Percentiles rank a stretch among this genome's conserved stretches.
phyloP scores from a whole-genome alignment of 2,329 filamentous ascomycete species.

The Phoma sp. region DNA sequence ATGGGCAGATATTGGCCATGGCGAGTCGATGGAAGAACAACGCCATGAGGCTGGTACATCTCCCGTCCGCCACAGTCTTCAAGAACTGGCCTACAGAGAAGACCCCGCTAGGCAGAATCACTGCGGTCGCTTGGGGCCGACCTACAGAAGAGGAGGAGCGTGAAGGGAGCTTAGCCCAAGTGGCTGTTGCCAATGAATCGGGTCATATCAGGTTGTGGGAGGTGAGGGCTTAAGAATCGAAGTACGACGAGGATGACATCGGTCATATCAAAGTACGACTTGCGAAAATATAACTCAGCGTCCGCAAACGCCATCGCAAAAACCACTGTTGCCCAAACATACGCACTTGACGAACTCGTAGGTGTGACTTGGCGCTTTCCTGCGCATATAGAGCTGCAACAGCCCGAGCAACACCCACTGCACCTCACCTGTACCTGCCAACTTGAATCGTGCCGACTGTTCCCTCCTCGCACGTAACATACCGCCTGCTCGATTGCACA shows the following conservation, averaged over 20 bases:
- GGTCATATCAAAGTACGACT: background rate
- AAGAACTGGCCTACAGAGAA: slow-evolving; percentile 94
- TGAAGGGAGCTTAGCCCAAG: slow-evolving; percentile 63
- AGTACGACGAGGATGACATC: background rate
- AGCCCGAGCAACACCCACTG: background rate
- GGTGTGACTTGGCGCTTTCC: background rate
- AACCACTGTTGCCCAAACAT: background rate
- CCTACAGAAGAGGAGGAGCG: slow-evolving; percentile 60
- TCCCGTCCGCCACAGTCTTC: slow-evolving; percentile 93
- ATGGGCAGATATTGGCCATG: slow-evolving; percentile 89
- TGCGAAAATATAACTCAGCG: background rate
- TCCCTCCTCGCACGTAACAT: background rate
- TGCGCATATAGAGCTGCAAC: background rate
- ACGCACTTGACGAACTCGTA: too few relatives aligned
- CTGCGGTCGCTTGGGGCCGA: slow-evolving; percentile 58
- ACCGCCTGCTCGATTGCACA: background rate
- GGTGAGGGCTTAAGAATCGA: slow-evolving; percentile 39
- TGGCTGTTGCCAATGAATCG: slow-evolving; percentile 87
- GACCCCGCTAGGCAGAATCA: slow-evolving; percentile 86
- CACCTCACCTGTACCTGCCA: background rate
- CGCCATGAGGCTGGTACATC: slow-evolving; percentile 83
- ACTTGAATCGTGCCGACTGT: background rate
- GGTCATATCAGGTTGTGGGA: slow-evolving; percentile 94
- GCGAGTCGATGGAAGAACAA: slow-evolving; percentile 87
- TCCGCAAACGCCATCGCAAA: background rate